Percentiles rank a stretch among this genome's conserved stretches.
Evolutionary conservation across 345 rosid genomes (phyloP).

Genomic region (Iberis pinnata): DNA sequence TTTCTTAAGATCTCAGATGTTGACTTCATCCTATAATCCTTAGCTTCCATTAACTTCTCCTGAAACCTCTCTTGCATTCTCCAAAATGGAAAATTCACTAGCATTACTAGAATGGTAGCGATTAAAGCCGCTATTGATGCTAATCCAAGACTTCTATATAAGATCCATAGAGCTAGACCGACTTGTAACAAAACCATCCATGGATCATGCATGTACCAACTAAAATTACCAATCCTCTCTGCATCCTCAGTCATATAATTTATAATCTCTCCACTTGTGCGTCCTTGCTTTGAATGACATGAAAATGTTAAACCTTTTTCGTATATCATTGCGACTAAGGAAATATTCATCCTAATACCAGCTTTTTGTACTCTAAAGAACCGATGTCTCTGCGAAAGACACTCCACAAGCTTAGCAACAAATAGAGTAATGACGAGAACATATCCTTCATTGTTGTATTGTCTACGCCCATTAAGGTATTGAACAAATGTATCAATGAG

Average conservation of each 20-base stretch:
- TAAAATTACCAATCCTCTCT: constrained; percentile 46
- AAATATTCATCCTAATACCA: constrained; percentile 46
- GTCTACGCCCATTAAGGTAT: constrained; percentile 43
- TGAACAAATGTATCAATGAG: constrained; percentile 56
- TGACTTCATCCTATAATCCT: constrained; percentile 57
- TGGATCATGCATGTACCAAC: constrained; percentile 54
- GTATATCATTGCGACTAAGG: constrained; percentile 48
- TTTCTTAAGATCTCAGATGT: constrained; percentile 60
- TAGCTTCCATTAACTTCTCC: constrained; percentile 63
- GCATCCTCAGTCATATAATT: constrained; percentile 68
- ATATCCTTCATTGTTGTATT: constrained; percentile 47
- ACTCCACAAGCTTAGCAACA: constrained; percentile 52
- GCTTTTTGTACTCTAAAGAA: constrained; percentile 45
- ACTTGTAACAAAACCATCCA: constrained; percentile 56
- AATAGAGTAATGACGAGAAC: constrained; percentile 47
- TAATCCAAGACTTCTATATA: constrained; percentile 54
- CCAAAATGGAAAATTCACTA: constrained; percentile 48
- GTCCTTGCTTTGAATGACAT: constrained; percentile 44
- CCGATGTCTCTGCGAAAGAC: constrained; percentile 51
- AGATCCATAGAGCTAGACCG: constrained; percentile 43
- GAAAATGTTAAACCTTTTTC: constrained; percentile 59
- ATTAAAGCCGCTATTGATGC: constrained; percentile 50
- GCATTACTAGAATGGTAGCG: constrained; percentile 50
- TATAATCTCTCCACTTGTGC: constrained; percentile 64
- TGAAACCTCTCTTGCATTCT: constrained; percentile 56